These are phyloP conservation scores for Peronospora farinosa DNA, from an alignment of 352 stramenopile species.

Conservation along the genomic window DNA sequence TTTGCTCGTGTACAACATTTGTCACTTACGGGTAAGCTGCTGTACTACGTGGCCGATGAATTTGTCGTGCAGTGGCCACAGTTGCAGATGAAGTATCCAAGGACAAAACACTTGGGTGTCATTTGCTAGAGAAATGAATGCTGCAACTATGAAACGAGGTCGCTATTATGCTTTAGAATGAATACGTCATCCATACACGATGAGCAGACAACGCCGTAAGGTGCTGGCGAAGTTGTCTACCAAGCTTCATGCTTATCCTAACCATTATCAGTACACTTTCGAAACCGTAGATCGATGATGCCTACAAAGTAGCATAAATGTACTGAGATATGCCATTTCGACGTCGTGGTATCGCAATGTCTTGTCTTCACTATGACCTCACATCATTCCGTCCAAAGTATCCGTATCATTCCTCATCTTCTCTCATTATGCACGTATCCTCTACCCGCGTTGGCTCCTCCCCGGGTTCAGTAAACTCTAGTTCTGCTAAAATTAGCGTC, in stretches of 20 bases:
- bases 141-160: conserved; percentile 7
- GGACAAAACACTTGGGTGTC: conserved; percentile 81
- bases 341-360: conserved; percentile 5
- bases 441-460: conserved; percentile 28
- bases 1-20: conserved; percentile 90
- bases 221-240: background rate
- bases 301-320: background rate
- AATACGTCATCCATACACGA: conserved; percentile 12
- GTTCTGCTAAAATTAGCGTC: conserved; percentile 18
- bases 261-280: conserved; percentile 2
- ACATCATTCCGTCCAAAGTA: too few relatives aligned
- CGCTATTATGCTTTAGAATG: background rate
- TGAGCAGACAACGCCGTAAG: background rate
- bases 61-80: conserved; percentile 94
- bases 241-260: background rate
- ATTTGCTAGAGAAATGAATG: conserved; percentile 54
- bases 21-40: conserved; percentile 89
- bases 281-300: background rate
- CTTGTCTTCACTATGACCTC: background rate
- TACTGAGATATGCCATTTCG: conserved; percentile 9
- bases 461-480: conserved; percentile 25
- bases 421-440: conserved; percentile 31
- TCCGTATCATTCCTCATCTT: background rate
- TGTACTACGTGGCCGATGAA: conserved; percentile 90
- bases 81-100: conserved; percentile 74